Evolutionary conservation across 2,329 filamentous ascomycete species (phyloP).

Genomic region (Fusarium beomiforme): DNA sequence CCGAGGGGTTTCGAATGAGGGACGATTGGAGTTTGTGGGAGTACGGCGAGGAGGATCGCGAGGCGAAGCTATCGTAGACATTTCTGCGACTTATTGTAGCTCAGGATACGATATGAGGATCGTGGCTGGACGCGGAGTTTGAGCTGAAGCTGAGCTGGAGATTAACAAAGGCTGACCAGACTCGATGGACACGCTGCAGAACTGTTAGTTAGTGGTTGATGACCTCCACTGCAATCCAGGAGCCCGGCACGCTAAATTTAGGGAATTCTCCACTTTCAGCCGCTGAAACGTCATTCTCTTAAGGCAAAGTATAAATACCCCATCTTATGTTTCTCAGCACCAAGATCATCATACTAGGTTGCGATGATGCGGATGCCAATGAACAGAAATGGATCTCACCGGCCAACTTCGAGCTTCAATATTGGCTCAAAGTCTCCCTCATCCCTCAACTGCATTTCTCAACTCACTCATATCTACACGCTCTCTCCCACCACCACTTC

Average conservation of each 20-base stretch:
- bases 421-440: slow-evolving; percentile 63
- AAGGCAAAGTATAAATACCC: slow-evolving; percentile 28
- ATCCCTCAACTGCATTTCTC: slow-evolving; percentile 68
- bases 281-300: slow-evolving; percentile 38
- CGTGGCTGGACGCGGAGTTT: neutral
- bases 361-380: slow-evolving; percentile 6
- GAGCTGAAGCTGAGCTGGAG: slow-evolving; percentile 1
- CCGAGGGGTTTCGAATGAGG: slow-evolving; percentile 73
- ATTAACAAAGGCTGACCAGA: slow-evolving; percentile 29
- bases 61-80: slow-evolving; percentile 74
- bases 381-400: slow-evolving; percentile 44
- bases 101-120: neutral
- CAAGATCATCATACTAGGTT: neutral
- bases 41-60: slow-evolving; percentile 67
- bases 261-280: slow-evolving; percentile 33
- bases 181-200: slow-evolving; percentile 36
- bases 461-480: slow-evolving; percentile 66
- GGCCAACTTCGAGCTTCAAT: slow-evolving; percentile 64
- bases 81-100: slow-evolving; percentile 44
- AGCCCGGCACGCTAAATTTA: slow-evolving; percentile 29
- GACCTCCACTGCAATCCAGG: slow-evolving; percentile 26
- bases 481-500: slow-evolving; percentile 69
- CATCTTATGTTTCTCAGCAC: slow-evolving; percentile 15
- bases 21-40: slow-evolving; percentile 79
- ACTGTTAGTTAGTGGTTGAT: slow-evolving; percentile 29